A percentile compares a stretch with the other conserved stretches of the same genome.
These are phyloP conservation scores for Apostasia ramifera DNA, from an alignment of 106 monocot genomes.

Conservation along the genomic window DNA sequence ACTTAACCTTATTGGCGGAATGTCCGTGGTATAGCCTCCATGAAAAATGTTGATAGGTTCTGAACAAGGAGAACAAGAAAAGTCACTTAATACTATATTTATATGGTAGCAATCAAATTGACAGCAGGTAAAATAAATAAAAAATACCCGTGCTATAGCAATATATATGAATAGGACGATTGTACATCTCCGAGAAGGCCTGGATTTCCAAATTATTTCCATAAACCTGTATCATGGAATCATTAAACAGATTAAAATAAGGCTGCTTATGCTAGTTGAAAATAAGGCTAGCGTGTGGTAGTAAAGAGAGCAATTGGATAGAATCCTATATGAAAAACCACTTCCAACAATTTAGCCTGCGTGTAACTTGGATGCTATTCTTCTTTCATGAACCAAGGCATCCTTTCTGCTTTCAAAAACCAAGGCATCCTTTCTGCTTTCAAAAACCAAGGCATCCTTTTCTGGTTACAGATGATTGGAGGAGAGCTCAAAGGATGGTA, in stretches of 20 bases:
- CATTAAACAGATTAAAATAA: neutral
- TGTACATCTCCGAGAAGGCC: slow-evolving; percentile 96
- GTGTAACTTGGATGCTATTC: no score
- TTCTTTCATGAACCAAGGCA: no score
- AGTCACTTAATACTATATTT: neutral
- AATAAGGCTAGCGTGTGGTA: neutral
- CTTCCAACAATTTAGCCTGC: no score
- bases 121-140: neutral
- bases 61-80: slow-evolving; percentile 26
- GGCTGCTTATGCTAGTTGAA: neutral
- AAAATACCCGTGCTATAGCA: slow-evolving; percentile 77
- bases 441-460: no score
- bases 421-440: no score
- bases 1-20: slow-evolving; percentile 86
- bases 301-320: no score
- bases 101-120: neutral
- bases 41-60: slow-evolving; percentile 99
- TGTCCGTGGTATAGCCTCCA: slow-evolving; percentile 86
- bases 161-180: slow-evolving; percentile 98
- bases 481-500: no score
- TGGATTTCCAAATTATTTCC: slow-evolving; percentile 97
- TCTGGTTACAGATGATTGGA: no score
- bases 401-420: no score
- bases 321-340: no score
- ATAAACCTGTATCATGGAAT: slow-evolving; percentile 55